Percentiles rank a stretch among this genome's conserved stretches.
phyloP scores from a whole-genome alignment of 129 eudicot species.

The Pseudognaphalium luteoalbum region DNA sequence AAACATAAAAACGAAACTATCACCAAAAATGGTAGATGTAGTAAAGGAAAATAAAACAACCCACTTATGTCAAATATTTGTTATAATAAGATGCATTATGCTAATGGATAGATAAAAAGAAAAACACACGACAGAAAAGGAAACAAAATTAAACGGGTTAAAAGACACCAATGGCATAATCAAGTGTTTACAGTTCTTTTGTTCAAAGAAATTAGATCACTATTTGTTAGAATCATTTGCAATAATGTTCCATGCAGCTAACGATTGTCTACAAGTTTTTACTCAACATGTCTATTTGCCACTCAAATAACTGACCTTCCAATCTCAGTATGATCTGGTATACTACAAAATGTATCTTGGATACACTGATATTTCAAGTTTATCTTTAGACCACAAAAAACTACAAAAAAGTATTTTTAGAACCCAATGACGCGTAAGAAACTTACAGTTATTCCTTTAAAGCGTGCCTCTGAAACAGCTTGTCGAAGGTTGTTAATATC shows the following conservation, averaged over 20 bases:
- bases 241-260: too few relatives aligned
- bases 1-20: neutral
- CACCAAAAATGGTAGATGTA: neutral
- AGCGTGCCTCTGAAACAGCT: conserved; percentile 72
- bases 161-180: neutral
- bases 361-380: neutral
- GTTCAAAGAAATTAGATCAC: too few relatives aligned
- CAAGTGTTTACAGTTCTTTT: too few relatives aligned
- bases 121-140: neutral
- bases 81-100: neutral
- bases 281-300: too few relatives aligned
- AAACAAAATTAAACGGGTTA: neutral
- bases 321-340: too few relatives aligned
- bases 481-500: conserved; percentile 78
- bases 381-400: neutral
- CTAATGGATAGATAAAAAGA: neutral
- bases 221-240: too few relatives aligned
- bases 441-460: conserved; percentile 78
- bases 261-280: too few relatives aligned
- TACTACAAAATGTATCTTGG: neutral
- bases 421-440: neutral
- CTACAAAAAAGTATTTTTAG: neutral
- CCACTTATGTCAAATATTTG: neutral
- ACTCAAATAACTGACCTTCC: too few relatives aligned
- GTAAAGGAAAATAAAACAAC: neutral